phyloP scores from a whole-genome alignment of 768 basidiomycete species.

The Boletus rubroflammeus region DNA sequence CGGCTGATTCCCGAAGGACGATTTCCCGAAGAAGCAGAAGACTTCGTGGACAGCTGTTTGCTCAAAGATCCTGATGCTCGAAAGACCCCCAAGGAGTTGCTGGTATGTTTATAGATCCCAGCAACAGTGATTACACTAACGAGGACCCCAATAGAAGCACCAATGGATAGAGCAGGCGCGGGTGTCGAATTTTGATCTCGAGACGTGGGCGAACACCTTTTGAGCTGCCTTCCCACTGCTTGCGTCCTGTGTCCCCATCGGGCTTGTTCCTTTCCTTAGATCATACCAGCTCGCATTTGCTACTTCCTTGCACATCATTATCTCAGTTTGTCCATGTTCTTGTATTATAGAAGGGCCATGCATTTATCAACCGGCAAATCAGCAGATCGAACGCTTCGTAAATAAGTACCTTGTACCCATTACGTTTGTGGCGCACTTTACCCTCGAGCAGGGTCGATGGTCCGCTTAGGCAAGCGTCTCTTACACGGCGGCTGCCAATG shows the following conservation, averaged over 20 bases:
- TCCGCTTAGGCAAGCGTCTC: not conserved
- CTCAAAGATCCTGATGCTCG: slow-evolving; percentile 84
- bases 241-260: slow-evolving; percentile 4
- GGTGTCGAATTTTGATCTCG: slow-evolving; percentile 62
- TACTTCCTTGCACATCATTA: slow-evolving; percentile 30
- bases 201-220: slow-evolving; percentile 77
- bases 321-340: slow-evolving; percentile 27
- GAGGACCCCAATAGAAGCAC: slow-evolving; percentile 49
- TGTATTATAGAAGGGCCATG: slow-evolving; percentile 29
- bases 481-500: not conserved
- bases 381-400: not conserved
- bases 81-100: slow-evolving; percentile 82
- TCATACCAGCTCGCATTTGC: slow-evolving; percentile 28
- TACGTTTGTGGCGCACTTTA: not conserved
- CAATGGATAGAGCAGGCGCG: slow-evolving; percentile 69
- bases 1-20: slow-evolving; percentile 70
- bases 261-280: slow-evolving; percentile 13
- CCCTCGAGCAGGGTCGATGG: not conserved
- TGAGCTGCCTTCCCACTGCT: slow-evolving; percentile 33
- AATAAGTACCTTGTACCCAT: not conserved
- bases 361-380: slow-evolving; percentile 8
- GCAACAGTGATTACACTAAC: slow-evolving; percentile 7
- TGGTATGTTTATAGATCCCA: slow-evolving; percentile 42
- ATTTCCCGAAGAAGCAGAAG: slow-evolving; percentile 71
- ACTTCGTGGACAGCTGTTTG: slow-evolving; percentile 87